A percentile compares a stretch with the other conserved stretches of the same genome.
These are phyloP conservation scores for Astrothelium macrocarpum DNA, from an alignment of 495 filamentous ascomycete species.

Conservation along the genomic window DNA sequence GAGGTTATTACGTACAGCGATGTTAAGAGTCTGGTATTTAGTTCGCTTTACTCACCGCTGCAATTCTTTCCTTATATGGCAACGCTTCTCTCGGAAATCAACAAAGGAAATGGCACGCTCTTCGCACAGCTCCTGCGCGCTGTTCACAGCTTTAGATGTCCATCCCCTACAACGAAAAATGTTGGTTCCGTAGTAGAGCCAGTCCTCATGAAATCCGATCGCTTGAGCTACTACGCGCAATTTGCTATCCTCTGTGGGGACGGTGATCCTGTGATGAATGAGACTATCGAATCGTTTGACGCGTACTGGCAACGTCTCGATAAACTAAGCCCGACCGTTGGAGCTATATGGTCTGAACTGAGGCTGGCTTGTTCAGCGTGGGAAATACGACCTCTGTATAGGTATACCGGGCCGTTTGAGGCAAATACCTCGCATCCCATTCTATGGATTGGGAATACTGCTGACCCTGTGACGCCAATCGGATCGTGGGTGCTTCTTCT, in stretches of 20 bases:
- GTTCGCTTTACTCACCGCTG: constrained; percentile 51
- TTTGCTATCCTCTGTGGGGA: constrained; percentile 57
- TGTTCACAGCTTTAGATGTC: constrained; percentile 21
- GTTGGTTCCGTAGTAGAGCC: background rate
- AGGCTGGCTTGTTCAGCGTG: constrained; percentile 47
- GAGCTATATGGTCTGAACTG: constrained; percentile 50
- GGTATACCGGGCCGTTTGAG: constrained; percentile 39
- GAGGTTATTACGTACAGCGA: constrained; percentile 30
- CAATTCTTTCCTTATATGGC: constrained; percentile 48
- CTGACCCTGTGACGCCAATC: constrained; percentile 49
- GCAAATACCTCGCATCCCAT: constrained; percentile 46
- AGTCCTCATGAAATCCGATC: background rate
- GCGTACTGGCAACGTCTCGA: constrained; percentile 38
- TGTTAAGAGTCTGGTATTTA: constrained; percentile 32
- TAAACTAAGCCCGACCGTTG: constrained; percentile 40
- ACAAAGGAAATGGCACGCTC: constrained; percentile 41
- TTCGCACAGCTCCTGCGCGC: constrained; percentile 37
- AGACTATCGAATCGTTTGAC: constrained; percentile 38
- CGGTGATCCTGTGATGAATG: constrained; percentile 36
- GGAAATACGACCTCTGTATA: constrained; percentile 48
- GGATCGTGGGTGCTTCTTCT: constrained; percentile 21
- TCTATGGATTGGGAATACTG: constrained; percentile 45
- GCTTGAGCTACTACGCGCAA: constrained; percentile 32
- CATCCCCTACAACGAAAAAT: constrained; percentile 6
- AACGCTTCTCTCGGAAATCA: constrained; percentile 43